Evolutionary conservation across 352 stramenopile genomes (phyloP).

Genomic region (Globisporangium paroecandrum): DNA sequence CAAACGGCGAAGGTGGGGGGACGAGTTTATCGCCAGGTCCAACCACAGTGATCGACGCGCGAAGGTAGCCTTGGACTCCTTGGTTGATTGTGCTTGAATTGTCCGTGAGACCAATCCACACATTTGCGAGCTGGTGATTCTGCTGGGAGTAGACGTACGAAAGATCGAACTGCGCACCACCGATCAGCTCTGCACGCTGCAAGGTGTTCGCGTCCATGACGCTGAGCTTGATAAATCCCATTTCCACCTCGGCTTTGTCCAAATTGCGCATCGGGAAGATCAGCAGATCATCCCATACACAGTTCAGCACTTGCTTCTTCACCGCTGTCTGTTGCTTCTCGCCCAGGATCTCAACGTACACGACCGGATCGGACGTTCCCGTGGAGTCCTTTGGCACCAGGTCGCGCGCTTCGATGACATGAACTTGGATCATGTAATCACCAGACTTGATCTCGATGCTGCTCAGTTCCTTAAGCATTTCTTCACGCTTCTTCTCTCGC

Average conservation of each 20-base stretch:
- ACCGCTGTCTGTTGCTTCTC: conserved; percentile 82
- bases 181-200: conserved; percentile 87
- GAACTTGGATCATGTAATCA: conserved; percentile 87
- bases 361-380: conserved; percentile 89
- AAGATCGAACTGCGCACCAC: conserved; percentile 80
- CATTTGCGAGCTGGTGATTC: conserved; percentile 87
- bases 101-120: conserved; percentile 90
- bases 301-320: conserved; percentile 86
- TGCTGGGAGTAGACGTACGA: conserved; percentile 85
- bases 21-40: conserved; percentile 84
- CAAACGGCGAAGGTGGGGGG: conserved; percentile 61
- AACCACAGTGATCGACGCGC: conserved; percentile 84
- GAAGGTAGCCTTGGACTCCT: conserved; percentile 89
- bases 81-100: conserved; percentile 74
- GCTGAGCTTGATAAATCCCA: conserved; percentile 73
- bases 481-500: conserved; percentile 65
- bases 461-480: conserved; percentile 71
- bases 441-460: conserved; percentile 84
- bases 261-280: conserved; percentile 77
- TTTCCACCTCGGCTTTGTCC: conserved; percentile 82
- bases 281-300: conserved; percentile 82
- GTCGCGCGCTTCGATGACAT: conserved; percentile 88
- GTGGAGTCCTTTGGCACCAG: conserved; percentile 86
- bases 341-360: conserved; percentile 85
- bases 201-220: conserved; percentile 88